Evolutionary conservation across 2,329 filamentous ascomycete genomes (phyloP), one percentile per base, ranked within the genome.

Genomic region (Cryphonectria nitschkei): DNA sequence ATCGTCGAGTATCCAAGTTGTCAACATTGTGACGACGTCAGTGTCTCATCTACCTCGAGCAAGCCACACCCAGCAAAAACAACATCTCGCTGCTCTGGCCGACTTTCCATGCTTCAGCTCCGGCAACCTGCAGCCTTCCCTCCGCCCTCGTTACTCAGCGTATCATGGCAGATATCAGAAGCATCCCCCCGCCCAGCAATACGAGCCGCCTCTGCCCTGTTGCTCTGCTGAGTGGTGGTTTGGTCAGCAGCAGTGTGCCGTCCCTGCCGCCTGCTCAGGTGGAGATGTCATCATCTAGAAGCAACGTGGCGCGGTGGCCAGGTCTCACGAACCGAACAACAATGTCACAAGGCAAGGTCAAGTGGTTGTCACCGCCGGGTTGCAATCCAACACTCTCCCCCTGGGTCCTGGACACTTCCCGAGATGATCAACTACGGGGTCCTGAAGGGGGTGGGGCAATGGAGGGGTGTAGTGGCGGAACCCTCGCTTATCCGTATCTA

Each of bases 11-110:
- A 46, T 50, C 56, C 32, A 43, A 69, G 29, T 56, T 56, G 56
- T 67, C 63, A 71, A 67, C 62, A 65, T 66, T 41, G 56, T 41
- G 39, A 58, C 46, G 61, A 60, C 69, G 62, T 71, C 71, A 66
- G 63, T 60, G 26, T 63, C 52, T 71, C 69, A 69, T 73, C 50
- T 73, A 73, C 70, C 69, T 73, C 69, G 66, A 32, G 69, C 71
- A 73, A 70, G 69, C 71, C 71, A 73, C 71, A 73, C 50, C 63
- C 29, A 52, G n/a, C 13, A 39, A 11, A 11, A 39, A 50, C 6
- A n/a, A n/a, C 43, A 63, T 43, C 46, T 54, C 58, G 39, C 65
- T 39, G 66, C 56, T 41, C 22, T 39, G 58, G 65, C 58, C 58
- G 37, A 68, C 65, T 14, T 52, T 71, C n/a, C 69, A 52, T 63